A percentile compares a stretch with the other conserved stretches of the same genome.
Evolutionary conservation across 2,329 filamentous ascomycete species (phyloP).

Genomic region (Pyrenochaeta sp.): DNA sequence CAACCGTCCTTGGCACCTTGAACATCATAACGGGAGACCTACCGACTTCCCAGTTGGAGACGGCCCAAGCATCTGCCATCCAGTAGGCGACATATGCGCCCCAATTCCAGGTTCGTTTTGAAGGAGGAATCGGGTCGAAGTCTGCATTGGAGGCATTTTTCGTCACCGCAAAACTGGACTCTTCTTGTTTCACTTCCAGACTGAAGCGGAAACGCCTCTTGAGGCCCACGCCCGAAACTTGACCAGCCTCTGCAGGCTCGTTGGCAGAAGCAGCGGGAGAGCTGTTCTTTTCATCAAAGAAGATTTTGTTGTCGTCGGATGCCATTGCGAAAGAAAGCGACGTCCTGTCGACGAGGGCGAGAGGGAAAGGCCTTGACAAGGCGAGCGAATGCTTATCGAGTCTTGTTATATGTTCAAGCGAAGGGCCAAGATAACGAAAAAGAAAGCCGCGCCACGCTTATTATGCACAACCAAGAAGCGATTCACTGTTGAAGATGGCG

Average conservation of each 20-base stretch:
- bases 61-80: constrained; percentile 52
- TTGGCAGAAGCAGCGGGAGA: constrained; percentile 18
- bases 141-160: constrained; percentile 47
- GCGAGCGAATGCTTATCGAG: not conserved
- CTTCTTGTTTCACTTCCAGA: constrained; percentile 42
- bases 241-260: constrained; percentile 28
- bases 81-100: constrained; percentile 47
- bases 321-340: constrained; percentile 11
- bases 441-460: not conserved
- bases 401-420: not conserved
- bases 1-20: too few species aligned
- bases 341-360: not conserved
- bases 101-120: constrained; percentile 47
- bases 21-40: constrained; percentile 12
- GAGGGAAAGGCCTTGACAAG: not conserved
- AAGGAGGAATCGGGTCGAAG: constrained; percentile 49
- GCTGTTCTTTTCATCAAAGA: constrained; percentile 21
- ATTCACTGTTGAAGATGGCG: not conserved
- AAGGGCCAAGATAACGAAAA: not conserved
- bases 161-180: constrained; percentile 44
- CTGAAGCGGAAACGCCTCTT: constrained; percentile 27
- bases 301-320: constrained; percentile 10
- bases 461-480: not conserved
- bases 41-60: constrained; percentile 50
- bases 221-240: constrained; percentile 23